Evolutionary conservation across 2,329 filamentous ascomycete species (phyloP).

Genomic region (Cordyceps cateniannulata): DNA sequence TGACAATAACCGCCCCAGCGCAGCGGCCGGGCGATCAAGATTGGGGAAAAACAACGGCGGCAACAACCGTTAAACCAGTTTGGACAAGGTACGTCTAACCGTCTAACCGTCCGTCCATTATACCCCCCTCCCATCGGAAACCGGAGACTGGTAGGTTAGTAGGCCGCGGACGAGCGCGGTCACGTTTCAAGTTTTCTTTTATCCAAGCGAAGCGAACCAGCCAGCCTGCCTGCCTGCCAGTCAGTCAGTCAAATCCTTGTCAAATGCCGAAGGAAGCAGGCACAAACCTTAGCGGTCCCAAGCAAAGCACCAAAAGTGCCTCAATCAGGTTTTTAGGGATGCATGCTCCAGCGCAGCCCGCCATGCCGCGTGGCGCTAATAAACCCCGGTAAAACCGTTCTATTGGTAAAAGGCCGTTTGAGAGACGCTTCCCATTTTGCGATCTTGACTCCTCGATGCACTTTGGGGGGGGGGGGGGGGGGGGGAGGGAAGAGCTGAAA

Average conservation of each 20-base stretch:
- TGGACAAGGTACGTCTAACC: background rate
- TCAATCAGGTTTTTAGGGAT: background rate
- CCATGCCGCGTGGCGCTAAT: background rate
- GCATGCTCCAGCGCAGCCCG: background rate
- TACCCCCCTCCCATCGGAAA: background rate
- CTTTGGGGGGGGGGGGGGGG: no score
- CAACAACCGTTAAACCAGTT: no score
- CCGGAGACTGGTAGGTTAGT: background rate
- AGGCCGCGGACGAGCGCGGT: background rate
- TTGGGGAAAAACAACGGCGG: background rate
- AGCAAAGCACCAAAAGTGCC: background rate
- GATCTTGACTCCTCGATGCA: no score
- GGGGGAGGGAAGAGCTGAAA: no score
- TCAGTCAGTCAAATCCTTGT: background rate
- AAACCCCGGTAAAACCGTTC: background rate
- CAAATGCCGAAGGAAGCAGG: constrained; percentile 2
- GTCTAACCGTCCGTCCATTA: background rate
- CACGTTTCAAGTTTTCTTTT: background rate
- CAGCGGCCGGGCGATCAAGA: background rate
- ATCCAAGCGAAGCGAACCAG: no score
- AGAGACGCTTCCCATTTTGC: no score
- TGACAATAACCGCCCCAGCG: background rate
- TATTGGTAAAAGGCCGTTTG: no score
- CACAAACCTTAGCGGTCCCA: background rate
- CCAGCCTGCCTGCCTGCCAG: no score